Evolutionary conservation across 805 yeast species (phyloP), one percentile per base, ranked within the genome.

Genomic region (Saccharomycopsis sp.): DNA sequence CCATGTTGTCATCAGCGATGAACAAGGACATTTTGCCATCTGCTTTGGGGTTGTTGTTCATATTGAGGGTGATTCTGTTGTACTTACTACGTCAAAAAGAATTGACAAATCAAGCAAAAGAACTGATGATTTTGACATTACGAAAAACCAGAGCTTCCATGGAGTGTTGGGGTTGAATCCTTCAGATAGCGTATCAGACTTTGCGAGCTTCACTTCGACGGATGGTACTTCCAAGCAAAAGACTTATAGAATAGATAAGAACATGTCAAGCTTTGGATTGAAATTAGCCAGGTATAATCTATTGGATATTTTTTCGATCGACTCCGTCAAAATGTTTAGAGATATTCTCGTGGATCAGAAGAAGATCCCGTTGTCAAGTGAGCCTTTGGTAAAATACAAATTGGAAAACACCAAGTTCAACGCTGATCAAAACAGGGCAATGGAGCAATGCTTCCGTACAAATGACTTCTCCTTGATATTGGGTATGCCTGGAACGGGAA

Each of bases 401-500:
- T 42, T 12, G 30, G 38, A 39, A 15, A 16, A 18, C n/a, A 20
- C 7, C 4, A 40, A 37, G 30, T 75, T 84, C 51, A 92, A 92
- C 52, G 53, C 56, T 0, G 95, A 86, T 52, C 98, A 92, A 54
- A 45, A 63, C 4, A 50, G 42, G 2, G 97, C 96, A 0, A 67
- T 92, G 29, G 69, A 75, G 12, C 72, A 67, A 45, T 84, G 78
- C 0, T 55, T 86, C 36, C 58, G 68, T 12, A 70, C 92, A 0
- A 56, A 76, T 39, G 95, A 88, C 55, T 92, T 84, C 54, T 67
- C 88, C 3, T 64, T 92, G 51, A 72, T 92, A 15, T 62, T 89
- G 45, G 98, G 98, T 0, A 92, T 92, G 98, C 98, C 98, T 0
- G 98, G 98, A 3, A 92, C 97, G 0, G 98, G 96, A 7, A 41